Base-by-base conservation (phyloP, 805 yeast genomes). In the Candida succiphila region DNA sequence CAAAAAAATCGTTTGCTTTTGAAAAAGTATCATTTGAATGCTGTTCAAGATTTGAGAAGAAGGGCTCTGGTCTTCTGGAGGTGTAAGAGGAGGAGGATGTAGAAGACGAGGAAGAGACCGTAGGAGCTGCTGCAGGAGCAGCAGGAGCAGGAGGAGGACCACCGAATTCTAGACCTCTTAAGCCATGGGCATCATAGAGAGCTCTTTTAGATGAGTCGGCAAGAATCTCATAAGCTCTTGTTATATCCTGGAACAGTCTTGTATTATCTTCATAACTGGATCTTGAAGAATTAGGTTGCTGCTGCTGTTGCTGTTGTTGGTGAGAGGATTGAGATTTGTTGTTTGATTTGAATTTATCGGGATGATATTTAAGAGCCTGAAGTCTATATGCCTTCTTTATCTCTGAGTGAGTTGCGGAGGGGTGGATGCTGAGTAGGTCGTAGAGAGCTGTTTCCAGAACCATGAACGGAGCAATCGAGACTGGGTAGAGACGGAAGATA, bases 311-410 rank as follows among this genome's bases (percentile, higher is more conserved):
- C 73, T 67, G 46, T 69, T 75, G 13, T 46, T 43, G 17, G 59
- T 67, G 5, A 62, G 46, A 5, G 78, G 75, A 14, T 56, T 51
- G 7, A 68, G 62, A 17, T 62, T 38, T 3, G 72, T 67, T 32
- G 77, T 81, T 44, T 82, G 21, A n/a, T n/a, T 16, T 22, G 2
- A 73, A 87, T 52, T 86, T 88, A 56, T 87, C 96, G 0, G 96
- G 96, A 56, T 85, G 97, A 48, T 75, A 73, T 40, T 66, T 65
- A 29, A 88, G 65, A n/a, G 96, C 96, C 29, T 82, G 67, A 41
- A 72, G 71, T 40, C 87, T 69, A 57, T 84, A 88, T 0, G 95
- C 94, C 54, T 73, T 78, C 44, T 80, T 80, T 50, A 88, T 81
- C 40, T 87, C 94, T 3, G 61, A 58, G 25, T 69, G 56, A 6